Conservation (phyloP, 768 basidiomycete genomes). For the Pisolithus microcarpus region DNA sequence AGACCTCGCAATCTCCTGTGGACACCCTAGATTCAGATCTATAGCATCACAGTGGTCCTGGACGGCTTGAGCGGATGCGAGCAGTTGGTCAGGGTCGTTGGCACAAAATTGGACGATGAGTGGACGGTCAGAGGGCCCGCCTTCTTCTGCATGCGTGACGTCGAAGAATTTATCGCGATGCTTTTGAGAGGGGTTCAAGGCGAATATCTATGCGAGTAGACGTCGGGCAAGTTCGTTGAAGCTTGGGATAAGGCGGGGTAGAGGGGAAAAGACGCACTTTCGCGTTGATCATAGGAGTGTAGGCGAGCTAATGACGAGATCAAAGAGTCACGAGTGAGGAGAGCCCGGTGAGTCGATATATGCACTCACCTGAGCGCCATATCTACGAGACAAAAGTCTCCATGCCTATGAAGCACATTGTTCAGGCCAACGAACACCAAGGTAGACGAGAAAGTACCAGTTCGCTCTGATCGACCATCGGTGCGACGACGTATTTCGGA, state of each 20-base stretch:
- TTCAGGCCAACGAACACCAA: neutral
- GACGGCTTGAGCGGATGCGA: constrained; percentile 70
- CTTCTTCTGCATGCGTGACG: constrained; percentile 72
- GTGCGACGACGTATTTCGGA: constrained; percentile 87
- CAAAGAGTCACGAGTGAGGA: too few species aligned
- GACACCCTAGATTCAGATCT: constrained; percentile 91
- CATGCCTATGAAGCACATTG: constrained; percentile 56
- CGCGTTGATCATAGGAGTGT: constrained; percentile 96
- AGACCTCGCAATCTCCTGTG: constrained; percentile 81
- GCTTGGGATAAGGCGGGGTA: neutral
- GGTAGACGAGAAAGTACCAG: constrained; percentile 50
- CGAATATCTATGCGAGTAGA: constrained; percentile 48
- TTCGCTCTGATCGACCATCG: constrained; percentile 99
- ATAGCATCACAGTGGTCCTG: constrained; percentile 84
- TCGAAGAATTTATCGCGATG: constrained; percentile 62
- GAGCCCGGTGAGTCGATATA: neutral
- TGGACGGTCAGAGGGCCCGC: constrained; percentile 65
- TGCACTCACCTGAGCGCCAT: constrained; percentile 63
- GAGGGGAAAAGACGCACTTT: constrained; percentile 40
- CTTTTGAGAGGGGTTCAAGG: constrained; percentile 24
- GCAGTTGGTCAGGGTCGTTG: constrained; percentile 74
- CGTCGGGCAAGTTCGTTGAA: neutral
- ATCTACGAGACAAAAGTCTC: constrained; percentile 74
- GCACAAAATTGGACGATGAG: constrained; percentile 92
- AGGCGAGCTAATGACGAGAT: too few species aligned